Evolutionary conservation across 2,329 filamentous ascomycete species (phyloP), one percentile per base, ranked within the genome.

Genomic region (Taxawa tesnikishii): DNA sequence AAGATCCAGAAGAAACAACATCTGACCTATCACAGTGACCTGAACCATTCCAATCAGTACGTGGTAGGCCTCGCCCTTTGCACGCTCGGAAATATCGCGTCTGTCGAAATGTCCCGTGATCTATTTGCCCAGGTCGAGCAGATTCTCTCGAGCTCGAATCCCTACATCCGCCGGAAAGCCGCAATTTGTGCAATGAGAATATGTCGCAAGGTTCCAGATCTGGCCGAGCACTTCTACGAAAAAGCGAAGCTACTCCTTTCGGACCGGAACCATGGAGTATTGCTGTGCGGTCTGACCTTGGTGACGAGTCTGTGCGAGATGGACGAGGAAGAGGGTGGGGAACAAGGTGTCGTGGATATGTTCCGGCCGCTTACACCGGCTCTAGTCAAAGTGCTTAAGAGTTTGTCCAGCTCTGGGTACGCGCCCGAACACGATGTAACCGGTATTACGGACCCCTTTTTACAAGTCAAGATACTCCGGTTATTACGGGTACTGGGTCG

Each of bases 101-200:
- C 88, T 1, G 70, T 96, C 50, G 90, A 98, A 57, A 98, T 98
- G 90, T 93, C 90, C 12, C 73, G 90, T 66, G 90, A 98, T 60
- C 67, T 98, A 13, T 98, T 98, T 57, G 75, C 85, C 44, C 88
- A 98, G 67, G 83, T 98, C 55, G 92, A 98, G 59, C 83, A 73
- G 39, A 75, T 96, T 29, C 66, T 98, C 42, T 81, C 85, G 26
- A 94, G 87, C 29, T 79, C 85, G 32, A 98, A 98, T 56, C 90
- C 90, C n/a, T 98, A 98, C 55, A 94, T 98, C 53, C 75, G 90
- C 47, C 75, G 90, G 46, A 98, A 98, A 65, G 90, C 90, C 12
- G 90, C 90, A 4, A 70, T 98, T n/a, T 98, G 90, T 60, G 90
- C 90, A 31, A 98, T 98, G 90, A 75, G 87, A 44, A 94, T 98